These are phyloP conservation scores for Saxispiralis lemnorum DNA, from an alignment of 495 filamentous ascomycete species.

Conservation along the genomic window DNA sequence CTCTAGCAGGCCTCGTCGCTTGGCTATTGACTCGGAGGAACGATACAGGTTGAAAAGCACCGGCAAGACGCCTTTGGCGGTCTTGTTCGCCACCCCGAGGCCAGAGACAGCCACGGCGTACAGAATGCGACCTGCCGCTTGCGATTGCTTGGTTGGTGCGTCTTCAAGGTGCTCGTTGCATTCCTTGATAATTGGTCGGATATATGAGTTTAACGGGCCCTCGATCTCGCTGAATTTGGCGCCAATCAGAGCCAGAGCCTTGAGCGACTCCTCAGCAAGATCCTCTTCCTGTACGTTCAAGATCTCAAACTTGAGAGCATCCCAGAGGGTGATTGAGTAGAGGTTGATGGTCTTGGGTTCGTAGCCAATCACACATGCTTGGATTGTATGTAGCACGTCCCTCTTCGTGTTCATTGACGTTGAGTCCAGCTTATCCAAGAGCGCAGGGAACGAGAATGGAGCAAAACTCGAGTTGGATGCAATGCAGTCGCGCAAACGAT, in stretches of 20 bases:
- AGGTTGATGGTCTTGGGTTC: conserved; percentile 43
- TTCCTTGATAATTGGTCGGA: conserved; percentile 48
- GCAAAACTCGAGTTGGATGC: conserved; percentile 51
- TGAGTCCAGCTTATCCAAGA: conserved; percentile 62
- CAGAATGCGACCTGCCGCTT: conserved; percentile 48
- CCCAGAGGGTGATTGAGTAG: conserved; percentile 56
- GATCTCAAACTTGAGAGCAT: conserved; percentile 60
- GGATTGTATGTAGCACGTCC: conserved; percentile 51
- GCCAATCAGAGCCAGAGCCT: conserved; percentile 37
- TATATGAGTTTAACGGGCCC: conserved; percentile 39
- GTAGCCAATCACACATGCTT: conserved; percentile 43
- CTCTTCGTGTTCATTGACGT: conserved; percentile 60
- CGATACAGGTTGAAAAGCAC: conserved; percentile 46
- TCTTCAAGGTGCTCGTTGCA: conserved; percentile 56
- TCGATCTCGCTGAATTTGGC: conserved; percentile 38
- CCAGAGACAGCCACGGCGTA: conserved; percentile 38
- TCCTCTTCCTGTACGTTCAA: conserved; percentile 58
- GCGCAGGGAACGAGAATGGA: conserved; percentile 47
- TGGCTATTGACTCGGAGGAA: conserved; percentile 45
- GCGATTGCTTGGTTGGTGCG: conserved; percentile 60
- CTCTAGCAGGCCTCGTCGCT: conserved; percentile 49
- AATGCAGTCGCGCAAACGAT: conserved; percentile 51
- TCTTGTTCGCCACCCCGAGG: conserved; percentile 34
- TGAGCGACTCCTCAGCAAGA: conserved; percentile 42
- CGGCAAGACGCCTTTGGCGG: conserved; percentile 40